phyloP scores from a whole-genome alignment of 352 stramenopile genomes.

The Phytophthora constricta region DNA sequence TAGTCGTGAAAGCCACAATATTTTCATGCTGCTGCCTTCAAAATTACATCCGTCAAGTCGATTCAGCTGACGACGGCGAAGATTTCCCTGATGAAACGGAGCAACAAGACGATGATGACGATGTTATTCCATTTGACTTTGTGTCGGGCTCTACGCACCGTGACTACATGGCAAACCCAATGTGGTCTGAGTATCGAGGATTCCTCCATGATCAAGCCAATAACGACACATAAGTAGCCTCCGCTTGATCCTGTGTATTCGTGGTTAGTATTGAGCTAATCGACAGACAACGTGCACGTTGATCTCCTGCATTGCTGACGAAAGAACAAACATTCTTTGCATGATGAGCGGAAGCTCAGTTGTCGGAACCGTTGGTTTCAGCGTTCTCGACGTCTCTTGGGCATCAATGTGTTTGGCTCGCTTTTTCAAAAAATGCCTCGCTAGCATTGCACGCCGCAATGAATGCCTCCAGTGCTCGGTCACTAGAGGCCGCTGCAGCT shows the following conservation, averaged over 20 bases:
- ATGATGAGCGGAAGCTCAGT: too few species aligned
- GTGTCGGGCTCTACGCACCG: background rate
- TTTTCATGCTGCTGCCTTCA: slow-evolving; percentile 3
- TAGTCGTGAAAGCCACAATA: background rate
- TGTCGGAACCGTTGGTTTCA: background rate
- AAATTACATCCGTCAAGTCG: slow-evolving; percentile 18
- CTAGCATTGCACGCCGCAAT: background rate
- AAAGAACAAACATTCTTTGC: too few species aligned
- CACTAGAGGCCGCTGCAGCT: background rate
- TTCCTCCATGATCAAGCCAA: background rate
- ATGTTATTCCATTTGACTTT: background rate
- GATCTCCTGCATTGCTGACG: too few species aligned
- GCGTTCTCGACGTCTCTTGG: background rate
- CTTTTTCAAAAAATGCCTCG: background rate
- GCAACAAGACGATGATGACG: background rate
- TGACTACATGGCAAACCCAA: background rate
- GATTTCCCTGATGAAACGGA: slow-evolving; percentile 1
- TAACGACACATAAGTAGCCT: too few species aligned
- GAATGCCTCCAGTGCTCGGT: background rate
- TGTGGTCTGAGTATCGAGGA: background rate
- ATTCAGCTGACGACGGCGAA: background rate
- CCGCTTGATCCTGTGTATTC: too few species aligned
- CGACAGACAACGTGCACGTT: too few species aligned
- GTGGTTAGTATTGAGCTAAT: too few species aligned
- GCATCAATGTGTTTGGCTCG: background rate